phyloP scores from a whole-genome alignment of 2,329 filamentous ascomycete genomes.

The Fusarium udum region DNA sequence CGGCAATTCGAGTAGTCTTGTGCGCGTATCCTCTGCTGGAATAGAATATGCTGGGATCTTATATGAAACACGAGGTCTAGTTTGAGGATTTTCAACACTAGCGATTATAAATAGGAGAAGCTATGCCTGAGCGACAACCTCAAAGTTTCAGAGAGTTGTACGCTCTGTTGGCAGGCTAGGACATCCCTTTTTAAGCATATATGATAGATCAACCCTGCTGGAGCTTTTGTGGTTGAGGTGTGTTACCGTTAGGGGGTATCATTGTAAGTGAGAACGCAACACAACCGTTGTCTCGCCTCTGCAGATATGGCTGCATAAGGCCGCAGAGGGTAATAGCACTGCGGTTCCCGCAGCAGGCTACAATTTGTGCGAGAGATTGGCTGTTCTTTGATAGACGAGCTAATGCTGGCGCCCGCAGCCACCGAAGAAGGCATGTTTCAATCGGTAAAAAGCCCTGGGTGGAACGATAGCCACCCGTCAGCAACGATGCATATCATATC shows the following conservation, averaged over 20 bases:
- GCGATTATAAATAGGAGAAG: constrained; percentile 26
- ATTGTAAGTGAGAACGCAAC: constrained; percentile 10
- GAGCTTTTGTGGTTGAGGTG: neutral
- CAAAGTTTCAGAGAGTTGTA: neutral
- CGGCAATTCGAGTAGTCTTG: constrained; percentile 21
- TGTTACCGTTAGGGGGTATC: neutral
- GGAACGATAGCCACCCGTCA: neutral
- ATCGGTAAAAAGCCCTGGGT: neutral
- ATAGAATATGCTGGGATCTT: constrained; percentile 7
- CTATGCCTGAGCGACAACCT: neutral
- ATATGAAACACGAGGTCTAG: constrained; percentile 27
- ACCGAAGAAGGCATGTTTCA: constrained; percentile 15
- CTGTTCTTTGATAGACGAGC: constrained; percentile 10
- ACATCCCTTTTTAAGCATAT: constrained; percentile 2
- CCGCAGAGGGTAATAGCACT: constrained; percentile 10
- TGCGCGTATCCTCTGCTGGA: constrained; percentile 13
- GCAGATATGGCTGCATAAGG: constrained; percentile 25
- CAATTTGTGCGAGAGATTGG: constrained; percentile 11
- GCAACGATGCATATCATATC: neutral
- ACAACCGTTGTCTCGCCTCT: constrained; percentile 7
- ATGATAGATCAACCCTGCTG: constrained; percentile 10
- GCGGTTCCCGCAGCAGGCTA: neutral
- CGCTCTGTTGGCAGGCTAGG: neutral
- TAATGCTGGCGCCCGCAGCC: constrained; percentile 26
- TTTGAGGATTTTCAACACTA: constrained; percentile 17